phyloP scores from a whole-genome alignment of 805 yeast genomes.

The Cyberlindnera saturnus region DNA sequence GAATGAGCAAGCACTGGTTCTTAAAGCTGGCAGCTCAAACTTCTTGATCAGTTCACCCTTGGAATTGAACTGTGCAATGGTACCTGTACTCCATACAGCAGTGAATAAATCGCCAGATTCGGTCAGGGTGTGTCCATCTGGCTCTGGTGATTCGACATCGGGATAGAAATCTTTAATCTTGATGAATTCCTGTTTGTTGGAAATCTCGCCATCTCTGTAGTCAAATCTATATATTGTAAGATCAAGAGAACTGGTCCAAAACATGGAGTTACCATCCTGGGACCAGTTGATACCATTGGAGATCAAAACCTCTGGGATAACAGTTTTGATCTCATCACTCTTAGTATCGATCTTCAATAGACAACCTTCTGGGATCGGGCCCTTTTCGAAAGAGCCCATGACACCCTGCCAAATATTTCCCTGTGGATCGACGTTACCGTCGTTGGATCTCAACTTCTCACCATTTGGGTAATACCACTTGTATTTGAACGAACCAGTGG shows the following conservation, averaged over 20 bases:
- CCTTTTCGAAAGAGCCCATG: conserved; percentile 54
- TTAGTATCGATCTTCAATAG: conserved; percentile 36
- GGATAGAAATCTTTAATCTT: conserved; percentile 26
- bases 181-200: conserved; percentile 35
- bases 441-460: conserved; percentile 60
- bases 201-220: conserved; percentile 33
- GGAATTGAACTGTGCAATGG: conserved; percentile 47
- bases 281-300: conserved; percentile 73
- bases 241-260: conserved; percentile 48
- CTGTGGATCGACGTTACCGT: conserved; percentile 71
- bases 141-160: conserved; percentile 44
- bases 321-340: conserved; percentile 23
- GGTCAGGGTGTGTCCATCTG: conserved; percentile 74
- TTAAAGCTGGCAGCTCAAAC: conserved; percentile 49
- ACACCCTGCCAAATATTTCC: conserved; percentile 76
- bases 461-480: conserved; percentile 30
- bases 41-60: conserved; percentile 47
- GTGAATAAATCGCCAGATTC: conserved; percentile 46
- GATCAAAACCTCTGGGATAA: conserved; percentile 32
- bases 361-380: conserved; percentile 43
- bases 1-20: conserved; percentile 61
- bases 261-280: conserved; percentile 33
- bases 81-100: conserved; percentile 59
- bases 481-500: conserved; percentile 31
- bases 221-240: conserved; percentile 43